A percentile compares a stretch with the other conserved stretches of the same genome.
Conservation (phyloP, 805 yeast species). For the Millerago galiae region DNA sequence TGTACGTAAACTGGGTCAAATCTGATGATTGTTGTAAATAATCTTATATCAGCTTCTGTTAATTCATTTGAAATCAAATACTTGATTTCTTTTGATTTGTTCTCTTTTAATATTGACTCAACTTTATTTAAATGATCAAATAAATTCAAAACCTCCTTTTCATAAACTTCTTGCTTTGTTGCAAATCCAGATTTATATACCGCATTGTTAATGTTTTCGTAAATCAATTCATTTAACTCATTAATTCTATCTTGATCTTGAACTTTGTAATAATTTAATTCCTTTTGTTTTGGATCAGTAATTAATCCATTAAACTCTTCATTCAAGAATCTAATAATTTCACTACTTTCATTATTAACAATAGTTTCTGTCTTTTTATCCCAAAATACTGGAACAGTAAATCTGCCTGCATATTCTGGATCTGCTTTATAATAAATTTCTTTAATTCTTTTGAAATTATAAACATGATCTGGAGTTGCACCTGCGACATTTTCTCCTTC, state of each 20-base stretch:
- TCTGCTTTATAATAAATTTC: constrained; percentile 72
- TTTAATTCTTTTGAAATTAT: constrained; percentile 53
- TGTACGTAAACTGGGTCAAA: constrained; percentile 93
- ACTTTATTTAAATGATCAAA: constrained; percentile 66
- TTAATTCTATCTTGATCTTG: constrained; percentile 54
- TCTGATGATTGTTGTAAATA: constrained; percentile 81
- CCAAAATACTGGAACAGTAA: constrained; percentile 92
- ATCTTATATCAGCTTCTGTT: constrained; percentile 88
- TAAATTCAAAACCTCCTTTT: constrained; percentile 53
- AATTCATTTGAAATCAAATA: constrained; percentile 57
- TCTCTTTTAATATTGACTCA: constrained; percentile 50
- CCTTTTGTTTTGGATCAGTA: constrained; percentile 38
- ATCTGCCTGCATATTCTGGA: constrained; percentile 72
- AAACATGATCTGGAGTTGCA: constrained; percentile 52
- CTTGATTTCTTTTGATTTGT: constrained; percentile 24
- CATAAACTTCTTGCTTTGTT: constrained; percentile 75
- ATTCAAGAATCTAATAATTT: constrained; percentile 79
- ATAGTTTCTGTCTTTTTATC: constrained; percentile 77
- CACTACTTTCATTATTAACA: constrained; percentile 89
- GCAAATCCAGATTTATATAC: constrained; percentile 93
- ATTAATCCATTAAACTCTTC: constrained; percentile 61
- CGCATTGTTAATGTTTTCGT: constrained; percentile 83
- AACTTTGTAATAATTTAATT: constrained; percentile 58
- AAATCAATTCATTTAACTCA: constrained; percentile 73
- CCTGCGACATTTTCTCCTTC: constrained; percentile 33